Base-by-base conservation (phyloP, 805 yeast genomes). In the Schwanniomyces polymorphus region DNA sequence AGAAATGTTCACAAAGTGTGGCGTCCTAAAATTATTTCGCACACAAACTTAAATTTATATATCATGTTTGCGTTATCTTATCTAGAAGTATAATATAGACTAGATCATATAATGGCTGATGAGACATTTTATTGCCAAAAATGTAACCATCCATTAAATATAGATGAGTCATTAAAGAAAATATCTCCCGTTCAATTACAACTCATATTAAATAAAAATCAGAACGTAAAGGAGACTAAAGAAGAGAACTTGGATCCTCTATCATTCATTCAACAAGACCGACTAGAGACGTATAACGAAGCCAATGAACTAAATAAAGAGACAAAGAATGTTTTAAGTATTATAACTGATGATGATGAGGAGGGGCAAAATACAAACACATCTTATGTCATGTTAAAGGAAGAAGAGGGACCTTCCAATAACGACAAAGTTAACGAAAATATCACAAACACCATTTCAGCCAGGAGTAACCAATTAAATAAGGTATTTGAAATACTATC, bases 401-500 rank as follows among this genome's bases (percentile, higher is more conserved):
- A 60, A 31, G 43, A 45, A 6, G 14, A 16, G 2, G 11, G 10
- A n/a, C 8, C 2, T 2, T 7, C 35, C 17, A 31, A 14, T 31
- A 31, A 31, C n/a, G 39, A 37, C 21, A 23, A 21, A 18, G 6
- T 21, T 18, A 47, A 38, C 27, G 50, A 44, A 4, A 52, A 47
- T 11, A 42, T 25, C 16, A 34, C 38, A 31, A 54, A 53, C 44
- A 68, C 76, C 0, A 68, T 82, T 2, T 78, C 86, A 0, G 67
- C 71, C 5, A 66, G 83, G 38, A 64, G 82, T 18, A 75, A 76
- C 40, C 74, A 82, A 0, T 62, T 90, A 28, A 81, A 81, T 2
- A 80, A 79, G 33, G 78, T 92, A 1, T 91, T 89, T 61, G 85
- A 86, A 51, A 74, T 87, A 1, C 65, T 92, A 5, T 85, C 94